Percentiles rank a stretch among this genome's conserved stretches.
phyloP scores from a whole-genome alignment of 2,329 filamentous ascomycete species.

The Metarhizium album region DNA sequence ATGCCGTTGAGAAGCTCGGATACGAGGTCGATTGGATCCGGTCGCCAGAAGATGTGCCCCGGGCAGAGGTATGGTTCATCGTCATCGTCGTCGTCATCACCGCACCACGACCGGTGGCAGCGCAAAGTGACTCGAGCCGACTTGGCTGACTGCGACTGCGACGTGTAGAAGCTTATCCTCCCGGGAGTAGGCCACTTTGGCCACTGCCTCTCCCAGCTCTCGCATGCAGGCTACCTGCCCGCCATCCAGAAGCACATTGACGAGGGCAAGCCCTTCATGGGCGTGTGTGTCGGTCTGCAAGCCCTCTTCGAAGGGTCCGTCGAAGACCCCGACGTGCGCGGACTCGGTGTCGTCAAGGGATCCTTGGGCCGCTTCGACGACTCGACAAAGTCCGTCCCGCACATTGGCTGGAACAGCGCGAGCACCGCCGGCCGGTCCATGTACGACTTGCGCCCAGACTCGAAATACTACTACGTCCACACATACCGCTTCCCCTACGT shows the following conservation, averaged over 20 bases:
- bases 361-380: slow-evolving; percentile 68
- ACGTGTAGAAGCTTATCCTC: slow-evolving; percentile 71
- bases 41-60: slow-evolving; percentile 70
- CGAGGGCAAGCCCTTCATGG: slow-evolving; percentile 94
- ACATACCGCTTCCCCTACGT: slow-evolving; percentile 77
- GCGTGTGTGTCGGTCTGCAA: slow-evolving; percentile 91
- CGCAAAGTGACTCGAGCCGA: too few species aligned
- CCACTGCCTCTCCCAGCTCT: slow-evolving; percentile 81
- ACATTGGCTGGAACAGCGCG: slow-evolving; percentile 98
- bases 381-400: slow-evolving; percentile 77
- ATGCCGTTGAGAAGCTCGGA: slow-evolving; percentile 92
- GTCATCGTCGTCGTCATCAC: too few species aligned
- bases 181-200: slow-evolving; percentile 97
- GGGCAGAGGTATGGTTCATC: slow-evolving; percentile 73
- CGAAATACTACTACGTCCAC: slow-evolving; percentile 99
- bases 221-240: slow-evolving; percentile 70
- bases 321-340: slow-evolving; percentile 61
- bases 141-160: not conserved
- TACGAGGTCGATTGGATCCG: slow-evolving; percentile 89
- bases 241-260: slow-evolving; percentile 75
- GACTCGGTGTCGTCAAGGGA: slow-evolving; percentile 64
- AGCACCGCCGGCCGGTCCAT: slow-evolving; percentile 48
- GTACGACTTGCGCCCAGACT: slow-evolving; percentile 67
- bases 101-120: too few species aligned
- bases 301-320: slow-evolving; percentile 78